Percentiles rank a stretch among this genome's conserved stretches.
phyloP scores from a whole-genome alignment of 2,329 filamentous ascomycete species.

The Sclerotinia spermophila region DNA sequence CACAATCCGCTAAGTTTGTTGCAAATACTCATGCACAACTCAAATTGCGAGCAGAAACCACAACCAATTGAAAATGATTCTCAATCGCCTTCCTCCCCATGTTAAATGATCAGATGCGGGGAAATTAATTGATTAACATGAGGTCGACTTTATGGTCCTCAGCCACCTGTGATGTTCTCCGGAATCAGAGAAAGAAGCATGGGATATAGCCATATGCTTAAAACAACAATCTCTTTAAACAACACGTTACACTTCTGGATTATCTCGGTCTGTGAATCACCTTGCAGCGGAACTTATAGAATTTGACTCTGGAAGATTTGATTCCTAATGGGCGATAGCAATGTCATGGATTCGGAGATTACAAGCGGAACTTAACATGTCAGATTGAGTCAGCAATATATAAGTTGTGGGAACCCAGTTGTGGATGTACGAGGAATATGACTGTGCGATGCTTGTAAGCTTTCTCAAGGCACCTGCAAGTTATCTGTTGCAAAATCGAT shows the following conservation, averaged over 20 bases:
- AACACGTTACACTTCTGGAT: neutral
- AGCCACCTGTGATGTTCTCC: neutral
- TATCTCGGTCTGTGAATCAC: neutral
- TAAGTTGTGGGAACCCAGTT: neutral
- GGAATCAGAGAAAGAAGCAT: neutral
- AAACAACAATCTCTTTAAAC: neutral
- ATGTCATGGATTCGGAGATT: neutral
- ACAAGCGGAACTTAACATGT: neutral
- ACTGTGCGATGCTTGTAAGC: neutral
- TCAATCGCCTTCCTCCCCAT: neutral
- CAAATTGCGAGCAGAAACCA: neutral
- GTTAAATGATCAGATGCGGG: neutral
- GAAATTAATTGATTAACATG: neutral
- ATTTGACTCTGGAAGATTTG: neutral
- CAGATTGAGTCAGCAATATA: slow-evolving; percentile 1
- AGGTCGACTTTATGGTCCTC: neutral
- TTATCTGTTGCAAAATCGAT: neutral
- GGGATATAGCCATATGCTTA: neutral
- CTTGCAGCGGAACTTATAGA: neutral
- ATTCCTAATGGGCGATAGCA: neutral
- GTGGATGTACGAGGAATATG: neutral
- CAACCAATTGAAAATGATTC: neutral
- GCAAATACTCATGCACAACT: neutral
- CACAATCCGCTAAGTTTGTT: neutral
- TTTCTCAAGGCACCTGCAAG: neutral